phyloP scores from a whole-genome alignment of 208 protist genomes.

The Naegleria lovaniensis region DNA sequence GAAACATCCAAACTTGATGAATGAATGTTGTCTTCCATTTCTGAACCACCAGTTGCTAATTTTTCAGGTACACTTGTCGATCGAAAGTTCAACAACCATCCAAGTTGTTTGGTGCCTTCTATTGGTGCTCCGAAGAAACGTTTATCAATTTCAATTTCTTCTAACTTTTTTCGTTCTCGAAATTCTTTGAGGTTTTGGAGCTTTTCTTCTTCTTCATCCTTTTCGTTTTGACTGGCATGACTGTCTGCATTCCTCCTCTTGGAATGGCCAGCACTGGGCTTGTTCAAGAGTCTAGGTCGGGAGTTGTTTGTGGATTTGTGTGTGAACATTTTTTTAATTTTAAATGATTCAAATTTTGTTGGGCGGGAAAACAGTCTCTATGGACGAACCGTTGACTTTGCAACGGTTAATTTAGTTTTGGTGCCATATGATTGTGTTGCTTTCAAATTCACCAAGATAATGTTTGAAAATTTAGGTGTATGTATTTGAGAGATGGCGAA shows the following conservation, averaged over 20 bases:
- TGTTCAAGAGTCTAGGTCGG: neutral
- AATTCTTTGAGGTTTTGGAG: neutral
- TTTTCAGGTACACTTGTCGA: neutral
- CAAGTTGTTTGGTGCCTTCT: neutral
- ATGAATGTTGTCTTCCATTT: neutral
- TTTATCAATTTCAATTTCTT: constrained; percentile 7
- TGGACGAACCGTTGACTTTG: no score
- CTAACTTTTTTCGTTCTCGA: constrained; percentile 2
- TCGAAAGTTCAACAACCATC: constrained; percentile 3
- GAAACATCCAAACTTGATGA: neutral
- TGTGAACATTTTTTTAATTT: constrained; percentile 13
- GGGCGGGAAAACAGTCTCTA: neutral
- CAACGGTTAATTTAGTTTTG: no score
- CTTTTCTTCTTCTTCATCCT: neutral
- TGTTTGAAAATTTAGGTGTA: no score
- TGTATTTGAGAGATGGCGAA: no score
- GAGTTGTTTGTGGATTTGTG: neutral
- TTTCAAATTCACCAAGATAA: no score
- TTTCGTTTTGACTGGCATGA: neutral
- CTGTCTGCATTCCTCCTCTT: neutral
- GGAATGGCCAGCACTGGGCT: neutral
- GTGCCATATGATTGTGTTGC: no score
- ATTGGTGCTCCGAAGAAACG: neutral
- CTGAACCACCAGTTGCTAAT: neutral
- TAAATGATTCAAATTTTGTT: neutral